These are phyloP conservation scores for Plantago ovata DNA, from an alignment of 257 asterid genomes.

Conservation along the genomic window DNA sequence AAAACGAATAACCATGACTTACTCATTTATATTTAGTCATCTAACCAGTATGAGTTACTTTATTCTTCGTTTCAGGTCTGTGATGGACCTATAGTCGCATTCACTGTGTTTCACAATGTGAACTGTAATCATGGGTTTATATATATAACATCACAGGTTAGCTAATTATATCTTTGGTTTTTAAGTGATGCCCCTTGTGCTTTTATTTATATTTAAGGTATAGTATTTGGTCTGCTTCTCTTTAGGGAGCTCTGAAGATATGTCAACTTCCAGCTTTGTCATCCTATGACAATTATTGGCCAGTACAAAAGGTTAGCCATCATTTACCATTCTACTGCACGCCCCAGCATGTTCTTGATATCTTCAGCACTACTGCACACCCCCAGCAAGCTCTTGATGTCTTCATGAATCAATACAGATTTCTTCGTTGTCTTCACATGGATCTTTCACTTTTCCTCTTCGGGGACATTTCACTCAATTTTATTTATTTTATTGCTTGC, in stretches of 20 bases:
- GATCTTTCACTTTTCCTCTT: constrained; percentile 8
- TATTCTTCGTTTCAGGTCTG: constrained; percentile 56
- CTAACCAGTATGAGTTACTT: constrained; percentile 9
- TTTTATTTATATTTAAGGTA: not conserved
- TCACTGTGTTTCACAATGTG: constrained; percentile 96
- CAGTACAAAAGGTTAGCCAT: constrained; percentile 78
- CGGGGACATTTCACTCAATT: constrained; percentile 13
- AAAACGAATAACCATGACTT: too few relatives aligned
- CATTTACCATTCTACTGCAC: not conserved
- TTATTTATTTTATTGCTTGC: constrained; percentile 25
- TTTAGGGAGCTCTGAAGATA: constrained; percentile 85
- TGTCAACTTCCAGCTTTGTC: constrained; percentile 80
- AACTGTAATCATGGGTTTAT: constrained; percentile 95
- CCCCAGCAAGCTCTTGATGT: not conserved
- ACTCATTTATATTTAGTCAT: not conserved
- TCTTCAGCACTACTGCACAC: constrained; percentile 11
- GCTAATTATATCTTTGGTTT: constrained; percentile 20
- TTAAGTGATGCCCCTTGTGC: not conserved
- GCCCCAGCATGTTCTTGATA: not conserved
- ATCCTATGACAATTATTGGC: constrained; percentile 90
- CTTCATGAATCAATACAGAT: constrained; percentile 18
- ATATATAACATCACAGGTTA: constrained; percentile 78
- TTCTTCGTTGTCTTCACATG: constrained; percentile 20
- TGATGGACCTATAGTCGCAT: constrained; percentile 90
- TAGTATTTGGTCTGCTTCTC: constrained; percentile 18